Evolutionary conservation across 2,329 filamentous ascomycete species (phyloP).

Genomic region (Bertia moriformis): DNA sequence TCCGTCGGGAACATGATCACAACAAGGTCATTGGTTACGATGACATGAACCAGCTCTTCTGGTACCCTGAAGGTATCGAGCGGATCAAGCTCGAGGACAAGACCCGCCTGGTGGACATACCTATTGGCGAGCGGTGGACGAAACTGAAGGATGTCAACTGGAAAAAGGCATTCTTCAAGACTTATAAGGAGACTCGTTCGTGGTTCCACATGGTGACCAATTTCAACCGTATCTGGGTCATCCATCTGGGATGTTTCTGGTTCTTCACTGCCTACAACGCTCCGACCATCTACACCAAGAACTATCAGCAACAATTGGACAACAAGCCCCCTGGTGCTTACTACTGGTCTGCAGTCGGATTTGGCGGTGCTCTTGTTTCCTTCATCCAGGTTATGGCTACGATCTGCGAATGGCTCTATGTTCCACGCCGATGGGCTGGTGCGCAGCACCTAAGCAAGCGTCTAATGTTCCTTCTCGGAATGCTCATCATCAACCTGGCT

Average conservation of each 20-base stretch:
- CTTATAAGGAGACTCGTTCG: slow-evolving; percentile 90
- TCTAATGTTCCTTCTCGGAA: slow-evolving; percentile 65
- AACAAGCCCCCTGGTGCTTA: slow-evolving; percentile 57
- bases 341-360: slow-evolving; percentile 70
- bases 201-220: slow-evolving; percentile 96
- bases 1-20: slow-evolving; percentile 87
- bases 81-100: slow-evolving; percentile 88
- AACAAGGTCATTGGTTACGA: slow-evolving; percentile 90
- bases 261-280: slow-evolving; percentile 91
- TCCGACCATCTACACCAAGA: slow-evolving; percentile 59
- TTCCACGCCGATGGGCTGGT: slow-evolving; percentile 85
- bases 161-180: slow-evolving; percentile 99
- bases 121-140: slow-evolving; percentile 72
- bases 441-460: slow-evolving; percentile 91
- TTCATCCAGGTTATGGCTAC: slow-evolving; percentile 83
- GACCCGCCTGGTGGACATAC: slow-evolving; percentile 79
- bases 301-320: slow-evolving; percentile 75
- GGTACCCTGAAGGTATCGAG: slow-evolving; percentile 97
- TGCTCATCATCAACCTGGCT: slow-evolving; percentile 70
- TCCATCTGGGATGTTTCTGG: slow-evolving; percentile 89
- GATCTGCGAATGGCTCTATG: slow-evolving; percentile 80
- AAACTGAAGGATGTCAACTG: slow-evolving; percentile 89
- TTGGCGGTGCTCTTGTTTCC: slow-evolving; percentile 71
- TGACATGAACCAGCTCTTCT: slow-evolving; percentile 98
- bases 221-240: slow-evolving; percentile 99